A percentile compares a stretch with the other conserved stretches of the same genome.
Conservation (phyloP, 805 yeast species). For the Cyberlindnera bimundalis region DNA sequence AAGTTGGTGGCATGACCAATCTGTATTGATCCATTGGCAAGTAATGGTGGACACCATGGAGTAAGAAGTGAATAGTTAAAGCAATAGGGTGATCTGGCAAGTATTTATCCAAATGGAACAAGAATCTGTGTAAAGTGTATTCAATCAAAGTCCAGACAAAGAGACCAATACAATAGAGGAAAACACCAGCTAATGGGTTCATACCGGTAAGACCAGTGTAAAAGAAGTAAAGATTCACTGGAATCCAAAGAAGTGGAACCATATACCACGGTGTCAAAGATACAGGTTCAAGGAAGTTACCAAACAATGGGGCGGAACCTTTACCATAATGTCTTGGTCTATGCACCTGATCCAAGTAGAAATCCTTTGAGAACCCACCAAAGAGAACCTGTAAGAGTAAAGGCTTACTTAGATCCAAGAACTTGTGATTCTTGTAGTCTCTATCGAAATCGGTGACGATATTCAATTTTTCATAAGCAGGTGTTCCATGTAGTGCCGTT, state of each 20-base stretch:
- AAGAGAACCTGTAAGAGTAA: constrained; percentile 75
- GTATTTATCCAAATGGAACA: constrained; percentile 87
- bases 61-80: constrained; percentile 78
- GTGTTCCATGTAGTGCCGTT: constrained; percentile 59
- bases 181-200: constrained; percentile 41
- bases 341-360: constrained; percentile 93
- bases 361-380: constrained; percentile 77
- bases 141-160: constrained; percentile 93
- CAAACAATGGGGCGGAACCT: constrained; percentile 94
- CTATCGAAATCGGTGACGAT: constrained; percentile 73
- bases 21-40: constrained; percentile 94
- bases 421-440: constrained; percentile 76
- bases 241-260: constrained; percentile 85
- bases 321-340: constrained; percentile 97
- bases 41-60: constrained; percentile 97
- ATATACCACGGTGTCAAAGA: constrained; percentile 94
- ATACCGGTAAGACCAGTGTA: constrained; percentile 53
- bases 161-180: constrained; percentile 74
- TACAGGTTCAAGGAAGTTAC: constrained; percentile 89
- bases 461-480: constrained; percentile 67
- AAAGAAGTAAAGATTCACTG: constrained; percentile 65
- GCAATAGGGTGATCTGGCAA: constrained; percentile 78
- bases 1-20: constrained; percentile 94
- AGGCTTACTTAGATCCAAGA: constrained; percentile 82
- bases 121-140: constrained; percentile 81